These are phyloP conservation scores for Blastomyces parvus DNA, from an alignment of 2,329 filamentous ascomycete genomes.

Conservation along the genomic window DNA sequence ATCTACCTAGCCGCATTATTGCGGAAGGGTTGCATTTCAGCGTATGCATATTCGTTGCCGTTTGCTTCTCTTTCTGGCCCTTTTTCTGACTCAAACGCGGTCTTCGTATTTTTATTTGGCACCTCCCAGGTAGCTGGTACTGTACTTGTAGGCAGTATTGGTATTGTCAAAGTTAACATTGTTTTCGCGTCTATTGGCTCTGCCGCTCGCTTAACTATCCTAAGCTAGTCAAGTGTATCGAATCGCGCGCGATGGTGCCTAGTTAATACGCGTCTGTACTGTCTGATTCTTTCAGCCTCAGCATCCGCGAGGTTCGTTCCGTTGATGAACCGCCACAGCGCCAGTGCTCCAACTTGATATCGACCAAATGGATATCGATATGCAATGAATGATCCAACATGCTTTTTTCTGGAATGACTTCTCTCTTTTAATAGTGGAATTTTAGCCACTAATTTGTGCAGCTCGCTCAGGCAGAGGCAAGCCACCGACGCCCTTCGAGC, in stretches of 20 bases:
- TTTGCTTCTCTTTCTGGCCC: no score
- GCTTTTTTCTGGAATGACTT: neutral
- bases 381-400: neutral
- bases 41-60: no score
- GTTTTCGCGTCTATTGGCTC: neutral
- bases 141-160: no score
- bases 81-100: no score
- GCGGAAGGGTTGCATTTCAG: no score
- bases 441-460: neutral
- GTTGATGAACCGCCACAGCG: neutral
- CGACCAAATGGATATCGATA: neutral
- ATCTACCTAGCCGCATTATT: no score
- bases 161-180: no score
- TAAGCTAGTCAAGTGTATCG: neutral
- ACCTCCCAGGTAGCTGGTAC: no score
- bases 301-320: neutral
- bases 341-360: neutral
- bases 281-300: neutral
- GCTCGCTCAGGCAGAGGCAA: neutral
- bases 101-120: no score
- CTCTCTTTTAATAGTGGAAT: neutral
- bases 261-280: neutral
- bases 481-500: neutral
- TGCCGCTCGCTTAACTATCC: neutral
- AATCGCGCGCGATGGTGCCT: no score